Percentiles rank a stretch among this genome's conserved stretches.
Conservation (phyloP, 2,329 filamentous ascomycete species). For the Scopulariopsis brevicaulis region DNA sequence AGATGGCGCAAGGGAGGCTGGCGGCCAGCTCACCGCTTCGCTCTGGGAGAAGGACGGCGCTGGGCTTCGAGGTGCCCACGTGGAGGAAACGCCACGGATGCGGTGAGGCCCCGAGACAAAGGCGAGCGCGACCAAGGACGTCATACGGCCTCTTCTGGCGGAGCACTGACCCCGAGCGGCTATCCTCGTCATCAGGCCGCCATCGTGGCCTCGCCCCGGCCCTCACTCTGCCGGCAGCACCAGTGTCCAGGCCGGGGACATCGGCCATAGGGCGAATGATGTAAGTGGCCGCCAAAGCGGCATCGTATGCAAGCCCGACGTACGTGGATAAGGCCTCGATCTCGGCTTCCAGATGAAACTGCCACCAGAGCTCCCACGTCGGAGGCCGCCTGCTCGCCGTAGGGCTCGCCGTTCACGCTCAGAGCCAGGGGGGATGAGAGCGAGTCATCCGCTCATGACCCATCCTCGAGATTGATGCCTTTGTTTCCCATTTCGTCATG, state of each 20-base stretch:
- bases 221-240: too few species aligned
- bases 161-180: neutral
- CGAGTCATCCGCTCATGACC: too few species aligned
- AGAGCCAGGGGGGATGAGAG: too few species aligned
- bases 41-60: neutral
- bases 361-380: too few species aligned
- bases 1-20: neutral
- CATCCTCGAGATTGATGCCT: neutral
- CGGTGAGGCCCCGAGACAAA: neutral
- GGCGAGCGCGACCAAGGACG: neutral
- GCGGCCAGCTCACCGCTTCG: neutral
- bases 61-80: neutral
- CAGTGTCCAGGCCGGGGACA: too few species aligned
- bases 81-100: neutral
- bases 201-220: neutral
- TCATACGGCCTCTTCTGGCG: neutral
- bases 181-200: neutral
- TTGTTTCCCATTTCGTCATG: neutral
- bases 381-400: too few species aligned
- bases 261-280: too few species aligned
- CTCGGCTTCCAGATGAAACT: too few species aligned
- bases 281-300: too few species aligned
- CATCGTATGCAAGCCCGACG: too few species aligned
- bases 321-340: too few species aligned
- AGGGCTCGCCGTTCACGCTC: too few species aligned